Evolutionary conservation across 2,329 filamentous ascomycete genomes (phyloP).

Genomic region (Drechslerella coelobrocha): DNA sequence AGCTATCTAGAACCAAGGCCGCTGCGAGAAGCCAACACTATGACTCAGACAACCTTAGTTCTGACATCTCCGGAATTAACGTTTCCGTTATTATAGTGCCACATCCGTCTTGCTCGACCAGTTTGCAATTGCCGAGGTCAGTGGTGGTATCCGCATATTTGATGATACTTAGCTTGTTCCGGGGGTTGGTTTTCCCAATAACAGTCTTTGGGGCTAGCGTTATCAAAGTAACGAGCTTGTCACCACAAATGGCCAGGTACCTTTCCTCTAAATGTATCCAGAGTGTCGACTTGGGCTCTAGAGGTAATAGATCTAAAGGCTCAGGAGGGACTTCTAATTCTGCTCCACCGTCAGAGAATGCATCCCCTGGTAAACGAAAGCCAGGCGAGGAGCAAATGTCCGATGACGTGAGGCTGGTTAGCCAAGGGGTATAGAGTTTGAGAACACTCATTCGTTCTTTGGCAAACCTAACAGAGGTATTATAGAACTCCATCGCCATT

Average conservation of each 20-base stretch:
- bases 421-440: slow-evolving; percentile 6
- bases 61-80: slow-evolving; percentile 2
- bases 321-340: neutral
- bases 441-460: slow-evolving; percentile 1
- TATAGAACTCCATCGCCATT: slow-evolving; percentile 3
- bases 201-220: slow-evolving; percentile 11
- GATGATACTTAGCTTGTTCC: slow-evolving; percentile 14
- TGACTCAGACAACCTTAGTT: slow-evolving; percentile 2
- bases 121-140: neutral
- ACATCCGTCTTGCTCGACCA: neutral
- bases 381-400: neutral
- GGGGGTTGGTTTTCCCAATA: neutral
- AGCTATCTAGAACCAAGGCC: too few species aligned
- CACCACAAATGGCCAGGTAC: slow-evolving; percentile 10
- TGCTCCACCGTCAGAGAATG: neutral
- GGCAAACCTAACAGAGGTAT: neutral
- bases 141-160: neutral
- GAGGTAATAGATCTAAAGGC: slow-evolving; percentile 2
- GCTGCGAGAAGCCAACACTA: too few species aligned
- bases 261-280: slow-evolving; percentile 14
- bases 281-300: neutral
- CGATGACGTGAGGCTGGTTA: neutral
- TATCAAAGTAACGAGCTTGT: slow-evolving; percentile 13
- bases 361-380: neutral
- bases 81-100: neutral